These are phyloP conservation scores for Boletus insuetus DNA, from an alignment of 768 basidiomycete genomes.

Conservation along the genomic window DNA sequence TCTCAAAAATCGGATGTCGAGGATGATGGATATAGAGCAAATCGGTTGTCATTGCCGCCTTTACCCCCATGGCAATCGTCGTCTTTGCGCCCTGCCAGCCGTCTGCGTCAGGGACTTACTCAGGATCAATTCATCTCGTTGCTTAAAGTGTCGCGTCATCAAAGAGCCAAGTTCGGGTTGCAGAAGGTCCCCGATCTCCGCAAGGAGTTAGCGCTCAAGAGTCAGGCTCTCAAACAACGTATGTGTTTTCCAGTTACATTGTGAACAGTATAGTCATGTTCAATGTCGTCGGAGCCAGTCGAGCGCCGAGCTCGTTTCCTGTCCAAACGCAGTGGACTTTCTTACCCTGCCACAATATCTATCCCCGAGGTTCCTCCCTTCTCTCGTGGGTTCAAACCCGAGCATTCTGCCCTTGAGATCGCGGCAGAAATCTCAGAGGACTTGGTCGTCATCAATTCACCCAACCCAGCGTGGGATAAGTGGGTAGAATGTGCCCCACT, in stretches of 20 bases:
- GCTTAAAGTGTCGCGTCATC: conserved; percentile 58
- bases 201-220: conserved; percentile 71
- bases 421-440: conserved; percentile 18
- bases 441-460: not conserved
- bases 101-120: conserved; percentile 52
- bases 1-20: conserved; percentile 31
- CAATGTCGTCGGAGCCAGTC: conserved; percentile 36
- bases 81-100: conserved; percentile 46
- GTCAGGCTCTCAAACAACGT: conserved; percentile 75
- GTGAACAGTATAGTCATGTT: conserved; percentile 1
- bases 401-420: conserved; percentile 56
- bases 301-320: conserved; percentile 75
- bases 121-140: conserved; percentile 61
- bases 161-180: conserved; percentile 42
- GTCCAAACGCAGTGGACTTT: conserved; percentile 67
- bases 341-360: conserved; percentile 54
- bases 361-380: conserved; percentile 67
- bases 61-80: conserved; percentile 42
- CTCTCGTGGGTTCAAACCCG: conserved; percentile 64
- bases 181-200: conserved; percentile 60
- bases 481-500: conserved; percentile 59
- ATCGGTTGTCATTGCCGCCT: conserved; percentile 52
- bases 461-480: conserved; percentile 48
- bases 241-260: conserved; percentile 24
- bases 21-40: conserved; percentile 55